Evolutionary conservation across 2,329 filamentous ascomycete species (phyloP).

Genomic region (Chaetomium sp.): DNA sequence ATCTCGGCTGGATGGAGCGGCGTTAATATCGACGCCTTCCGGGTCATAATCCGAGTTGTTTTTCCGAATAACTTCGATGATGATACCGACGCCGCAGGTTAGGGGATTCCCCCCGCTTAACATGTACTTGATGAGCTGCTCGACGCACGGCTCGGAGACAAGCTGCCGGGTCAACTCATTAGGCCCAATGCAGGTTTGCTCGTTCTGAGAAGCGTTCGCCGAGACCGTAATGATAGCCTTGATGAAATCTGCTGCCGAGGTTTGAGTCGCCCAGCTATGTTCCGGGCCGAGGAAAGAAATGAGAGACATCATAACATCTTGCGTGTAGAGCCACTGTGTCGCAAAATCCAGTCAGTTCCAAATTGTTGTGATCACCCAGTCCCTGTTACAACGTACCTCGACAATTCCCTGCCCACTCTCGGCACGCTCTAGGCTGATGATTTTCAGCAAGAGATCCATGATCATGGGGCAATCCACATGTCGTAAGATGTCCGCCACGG

Average conservation of each 20-base stretch:
- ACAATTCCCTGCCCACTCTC: slow-evolving; percentile 90
- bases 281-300: slow-evolving; percentile 81
- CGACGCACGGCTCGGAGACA: slow-evolving; percentile 77
- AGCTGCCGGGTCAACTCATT: slow-evolving; percentile 94
- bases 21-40: slow-evolving; percentile 73
- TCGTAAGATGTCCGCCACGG: slow-evolving; percentile 77
- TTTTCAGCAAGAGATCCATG: slow-evolving; percentile 95
- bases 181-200: slow-evolving; percentile 96
- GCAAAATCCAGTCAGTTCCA: background rate
- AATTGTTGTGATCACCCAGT: background rate
- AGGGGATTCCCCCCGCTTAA: slow-evolving; percentile 86
- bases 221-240: slow-evolving; percentile 99
- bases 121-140: slow-evolving; percentile 86
- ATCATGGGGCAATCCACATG: slow-evolving; percentile 98
- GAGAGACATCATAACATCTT: slow-evolving; percentile 79
- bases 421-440: slow-evolving; percentile 89
- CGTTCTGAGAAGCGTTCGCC: slow-evolving; percentile 94
- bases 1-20: slow-evolving; percentile 75
- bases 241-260: slow-evolving; percentile 92
- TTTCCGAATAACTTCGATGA: slow-evolving; percentile 98
- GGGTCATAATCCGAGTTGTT: slow-evolving; percentile 99
- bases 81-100: slow-evolving; percentile 91
- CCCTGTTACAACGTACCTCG: slow-evolving; percentile 57
- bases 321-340: slow-evolving; percentile 77
- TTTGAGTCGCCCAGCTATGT: slow-evolving; percentile 84